These are phyloP conservation scores for Nematodospora valgi DNA, from an alignment of 805 yeast genomes.

Conservation along the genomic window DNA sequence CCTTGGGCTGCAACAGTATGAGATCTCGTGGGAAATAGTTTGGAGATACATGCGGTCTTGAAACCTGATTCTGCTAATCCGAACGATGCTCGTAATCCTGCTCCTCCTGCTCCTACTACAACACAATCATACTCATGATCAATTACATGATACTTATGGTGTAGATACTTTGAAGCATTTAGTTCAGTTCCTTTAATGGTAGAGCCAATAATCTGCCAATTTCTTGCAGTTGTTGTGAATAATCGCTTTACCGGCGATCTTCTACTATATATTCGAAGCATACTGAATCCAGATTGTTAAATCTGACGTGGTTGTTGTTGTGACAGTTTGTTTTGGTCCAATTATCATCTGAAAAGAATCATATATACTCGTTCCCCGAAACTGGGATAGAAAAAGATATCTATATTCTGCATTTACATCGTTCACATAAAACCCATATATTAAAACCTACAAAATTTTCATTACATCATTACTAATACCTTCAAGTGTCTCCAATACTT, in stretches of 20 bases:
- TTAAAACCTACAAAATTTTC: too few species aligned
- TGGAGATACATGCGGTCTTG: conserved; percentile 96
- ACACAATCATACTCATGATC: conserved; percentile 98
- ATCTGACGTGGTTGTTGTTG: too few species aligned
- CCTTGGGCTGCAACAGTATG: conserved; percentile 99
- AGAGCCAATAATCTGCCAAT: conserved; percentile 34
- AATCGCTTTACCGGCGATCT: conserved; percentile 5
- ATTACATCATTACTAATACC: too few species aligned
- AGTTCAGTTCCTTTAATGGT: conserved; percentile 35
- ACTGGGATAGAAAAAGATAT: too few species aligned
- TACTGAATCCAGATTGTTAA: too few species aligned
- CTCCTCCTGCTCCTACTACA: conserved; percentile 99
- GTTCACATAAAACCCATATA: too few species aligned
- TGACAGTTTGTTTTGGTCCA: too few species aligned
- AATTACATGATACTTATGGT: conserved; percentile 78
- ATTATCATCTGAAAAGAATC: too few species aligned
- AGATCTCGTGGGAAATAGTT: conserved; percentile 96
- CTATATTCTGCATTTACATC: too few species aligned
- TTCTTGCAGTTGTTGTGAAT: conserved; percentile 27
- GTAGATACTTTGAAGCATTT: conserved; percentile 40
- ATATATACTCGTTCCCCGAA: too few species aligned
- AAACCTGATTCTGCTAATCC: conserved; percentile 96
- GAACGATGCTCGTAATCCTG: conserved; percentile 97
- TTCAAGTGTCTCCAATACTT: too few species aligned
- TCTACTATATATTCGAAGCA: too few species aligned